These are phyloP conservation scores for Gracilaria domingensis DNA, from an alignment of 23 red algal species.

Conservation along the genomic window DNA sequence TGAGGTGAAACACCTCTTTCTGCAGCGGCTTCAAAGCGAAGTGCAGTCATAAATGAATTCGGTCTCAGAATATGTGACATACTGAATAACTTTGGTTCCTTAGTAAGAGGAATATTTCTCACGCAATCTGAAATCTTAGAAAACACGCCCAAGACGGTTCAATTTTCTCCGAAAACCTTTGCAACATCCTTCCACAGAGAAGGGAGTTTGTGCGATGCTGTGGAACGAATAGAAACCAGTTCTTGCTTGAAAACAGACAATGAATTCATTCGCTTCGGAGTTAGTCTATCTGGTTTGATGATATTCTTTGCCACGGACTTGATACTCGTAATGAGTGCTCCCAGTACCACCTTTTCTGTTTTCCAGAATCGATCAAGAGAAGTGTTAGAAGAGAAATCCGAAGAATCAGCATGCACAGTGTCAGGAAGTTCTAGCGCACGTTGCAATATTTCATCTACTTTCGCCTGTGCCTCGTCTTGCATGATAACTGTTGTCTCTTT, in stretches of 20 bases:
- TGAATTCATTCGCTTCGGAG: conserved; percentile 5
- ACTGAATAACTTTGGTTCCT: background rate
- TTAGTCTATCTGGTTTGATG: conserved; percentile 1
- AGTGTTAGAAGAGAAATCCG: background rate
- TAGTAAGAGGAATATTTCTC: background rate
- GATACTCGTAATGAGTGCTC: background rate
- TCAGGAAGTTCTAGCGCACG: background rate
- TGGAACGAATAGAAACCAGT: conserved; percentile 8
- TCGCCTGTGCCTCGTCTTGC: background rate
- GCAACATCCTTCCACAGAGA: conserved; percentile 26
- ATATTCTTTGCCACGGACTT: background rate
- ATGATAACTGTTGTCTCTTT: background rate
- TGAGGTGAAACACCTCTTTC: conserved; percentile 13
- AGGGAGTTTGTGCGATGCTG: conserved; percentile 7
- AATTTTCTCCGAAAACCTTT: conserved; percentile 4
- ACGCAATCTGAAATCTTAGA: conserved; percentile 24
- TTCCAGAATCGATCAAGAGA: conserved; percentile 38
- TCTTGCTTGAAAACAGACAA: conserved; percentile 25
- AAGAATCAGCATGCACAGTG: background rate
- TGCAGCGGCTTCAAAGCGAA: conserved; percentile 19
- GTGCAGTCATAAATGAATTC: conserved; percentile 23
- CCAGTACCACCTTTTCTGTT: conserved; percentile 6
- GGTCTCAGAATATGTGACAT: conserved; percentile 14
- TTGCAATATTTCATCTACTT: conserved; percentile 16
- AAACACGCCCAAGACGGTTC: background rate